These are phyloP conservation scores for Kandelia obovata DNA, from an alignment of 345 rosid species.

Conservation along the genomic window DNA sequence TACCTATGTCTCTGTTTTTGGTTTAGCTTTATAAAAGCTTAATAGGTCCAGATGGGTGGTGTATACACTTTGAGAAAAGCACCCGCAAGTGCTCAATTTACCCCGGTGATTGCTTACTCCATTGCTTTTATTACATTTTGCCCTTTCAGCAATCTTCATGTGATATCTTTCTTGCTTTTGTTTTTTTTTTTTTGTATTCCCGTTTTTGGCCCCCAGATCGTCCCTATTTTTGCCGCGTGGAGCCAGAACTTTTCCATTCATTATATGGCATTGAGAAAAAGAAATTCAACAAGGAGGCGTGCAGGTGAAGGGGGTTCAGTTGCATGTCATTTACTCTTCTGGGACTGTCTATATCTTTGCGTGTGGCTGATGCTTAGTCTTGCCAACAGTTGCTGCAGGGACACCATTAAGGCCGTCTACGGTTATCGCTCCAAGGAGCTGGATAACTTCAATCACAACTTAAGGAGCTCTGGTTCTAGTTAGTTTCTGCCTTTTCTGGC, in stretches of 20 bases:
- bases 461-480: slow-evolving; percentile 29
- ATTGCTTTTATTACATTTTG: not conserved
- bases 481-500: not conserved
- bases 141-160: not conserved
- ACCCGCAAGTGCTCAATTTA: slow-evolving; percentile 89
- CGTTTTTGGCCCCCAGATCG: slow-evolving; percentile 43
- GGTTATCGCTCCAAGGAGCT: slow-evolving; percentile 61
- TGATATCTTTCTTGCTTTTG: not conserved
- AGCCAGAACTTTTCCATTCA: slow-evolving; percentile 50
- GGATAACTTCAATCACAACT: slow-evolving; percentile 46
- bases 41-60: slow-evolving; percentile 82
- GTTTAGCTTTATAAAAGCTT: slow-evolving; percentile 61
- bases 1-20: not conserved
- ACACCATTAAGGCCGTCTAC: slow-evolving; percentile 63
- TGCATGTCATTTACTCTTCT: not conserved
- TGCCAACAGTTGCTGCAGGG: slow-evolving; percentile 53
- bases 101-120: slow-evolving; percentile 33
- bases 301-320: slow-evolving; percentile 34
- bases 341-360: not conserved
- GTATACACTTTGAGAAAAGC: slow-evolving; percentile 61
- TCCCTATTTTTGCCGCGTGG: slow-evolving; percentile 81
- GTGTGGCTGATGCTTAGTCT: slow-evolving; percentile 7
- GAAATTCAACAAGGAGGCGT: slow-evolving; percentile 69
- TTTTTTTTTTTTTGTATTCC: too few relatives aligned
- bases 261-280: slow-evolving; percentile 56